Evolutionary conservation across 495 filamentous ascomycete genomes (phyloP), one percentile per base, ranked within the genome.

Genomic region (Xylaria cubensis): DNA sequence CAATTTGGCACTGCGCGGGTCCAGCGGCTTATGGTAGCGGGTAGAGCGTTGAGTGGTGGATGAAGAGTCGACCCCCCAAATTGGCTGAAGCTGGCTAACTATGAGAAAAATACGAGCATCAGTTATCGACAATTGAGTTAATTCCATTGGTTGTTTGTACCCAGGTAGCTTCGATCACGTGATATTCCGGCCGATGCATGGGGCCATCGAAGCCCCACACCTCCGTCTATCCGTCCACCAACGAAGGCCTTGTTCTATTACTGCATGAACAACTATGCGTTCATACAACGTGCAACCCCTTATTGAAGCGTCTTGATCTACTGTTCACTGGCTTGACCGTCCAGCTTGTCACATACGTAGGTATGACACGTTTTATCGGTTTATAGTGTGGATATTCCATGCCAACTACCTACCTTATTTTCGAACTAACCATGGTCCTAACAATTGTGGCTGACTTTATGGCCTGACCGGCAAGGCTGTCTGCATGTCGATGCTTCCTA

Each of bases 71-170:
- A 56, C 67, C 69, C 19, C 68, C 63, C 63, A 74, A 78, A 76
- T 42, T 61, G 58, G 58, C n/a, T 61, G 32, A 21, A 12, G 58
- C 17, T 39, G 65, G 73, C 74, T 70, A 64, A 63, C 65, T 58
- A 71, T 74, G 82, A 83, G 80, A 83, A 84, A 80, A 76, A 78
- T 76, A 81, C 75, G 80, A 79, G 77, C 80, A 73, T 78, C 39
- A 42, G 39, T 8, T 13, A 42, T 42, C 75, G 72, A 41, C 80
- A 86, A 85, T 85, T 84, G 83, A 69, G 64, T 36, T 63, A 71
- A 64, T 76, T 75, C 82, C 80, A 86, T 86, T 86, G 83, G 84
- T 68, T 41, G 62, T 21, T 61, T 51, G 44, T 42, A 71, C 21
- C 72, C 70, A 66, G 70, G 70, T 72, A 72, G 62, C 70, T 61